Evolutionary conservation across 2,329 filamentous ascomycete genomes (phyloP).

Genomic region (Exophiala calicioides): DNA sequence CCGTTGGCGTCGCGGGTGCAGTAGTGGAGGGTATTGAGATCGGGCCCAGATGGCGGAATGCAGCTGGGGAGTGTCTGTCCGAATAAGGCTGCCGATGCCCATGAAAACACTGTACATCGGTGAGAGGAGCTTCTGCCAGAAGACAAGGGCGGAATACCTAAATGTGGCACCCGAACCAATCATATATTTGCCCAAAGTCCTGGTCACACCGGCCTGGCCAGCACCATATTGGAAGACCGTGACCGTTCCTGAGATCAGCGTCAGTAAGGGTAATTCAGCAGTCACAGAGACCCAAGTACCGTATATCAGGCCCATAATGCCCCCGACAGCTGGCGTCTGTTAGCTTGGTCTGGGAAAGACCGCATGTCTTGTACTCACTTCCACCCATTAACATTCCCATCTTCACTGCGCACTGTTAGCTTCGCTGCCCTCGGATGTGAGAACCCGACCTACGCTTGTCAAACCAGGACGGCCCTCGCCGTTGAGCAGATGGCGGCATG

Average conservation of each 20-base stretch:
- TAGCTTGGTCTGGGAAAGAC: conserved; percentile 8
- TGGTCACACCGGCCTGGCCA: conserved; percentile 88
- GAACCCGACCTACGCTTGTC: conserved; percentile 68
- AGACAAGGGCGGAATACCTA: conserved; percentile 61
- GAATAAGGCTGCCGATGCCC: conserved; percentile 95
- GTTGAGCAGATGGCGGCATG: conserved; percentile 32
- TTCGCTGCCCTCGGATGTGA: conserved; percentile 3
- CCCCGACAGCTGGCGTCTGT: conserved; percentile 71
- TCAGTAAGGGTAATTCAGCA: conserved; percentile 12
- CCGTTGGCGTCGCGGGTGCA: conserved; percentile 54
- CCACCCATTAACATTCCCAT: conserved; percentile 99
- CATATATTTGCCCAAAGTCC: conserved; percentile 97
- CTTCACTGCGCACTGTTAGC: conserved; percentile 67
- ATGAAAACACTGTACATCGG: conserved; percentile 73
- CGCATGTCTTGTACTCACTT: conserved; percentile 63
- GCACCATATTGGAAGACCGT: conserved; percentile 96
- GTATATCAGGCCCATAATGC: conserved; percentile 97
- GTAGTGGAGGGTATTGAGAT: conserved; percentile 72
- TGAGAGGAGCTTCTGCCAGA: conserved; percentile 39
- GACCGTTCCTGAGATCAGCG: conserved; percentile 66
- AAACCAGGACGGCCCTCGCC: conserved; percentile 64
- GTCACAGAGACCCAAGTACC: conserved; percentile 56
- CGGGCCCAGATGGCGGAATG: conserved; percentile 73
- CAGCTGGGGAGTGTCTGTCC: conserved; percentile 81
- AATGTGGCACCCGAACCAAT: conserved; percentile 91